Percentiles rank a stretch among this genome's conserved stretches.
phyloP scores from a whole-genome alignment of 176 grass and related monocot genomes.

The Raddia guianensis region DNA sequence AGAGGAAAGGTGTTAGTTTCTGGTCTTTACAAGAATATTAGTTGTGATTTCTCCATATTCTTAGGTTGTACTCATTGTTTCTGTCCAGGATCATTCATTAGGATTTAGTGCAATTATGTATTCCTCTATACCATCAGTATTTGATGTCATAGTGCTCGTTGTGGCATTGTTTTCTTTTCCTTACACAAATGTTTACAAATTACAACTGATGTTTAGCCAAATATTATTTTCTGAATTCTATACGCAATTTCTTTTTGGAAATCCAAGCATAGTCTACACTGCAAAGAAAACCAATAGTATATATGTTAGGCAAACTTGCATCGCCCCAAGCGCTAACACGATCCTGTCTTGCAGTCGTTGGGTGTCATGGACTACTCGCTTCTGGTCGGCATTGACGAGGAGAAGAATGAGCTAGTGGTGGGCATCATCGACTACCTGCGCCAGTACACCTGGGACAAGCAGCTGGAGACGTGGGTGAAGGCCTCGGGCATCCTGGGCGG shows the following conservation, averaged over 20 bases:
- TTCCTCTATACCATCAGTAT: background rate
- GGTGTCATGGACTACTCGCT: slow-evolving; percentile 95
- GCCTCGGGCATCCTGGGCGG: slow-evolving; percentile 86
- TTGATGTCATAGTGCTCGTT: slow-evolving; percentile 8
- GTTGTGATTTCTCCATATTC: slow-evolving; percentile 2
- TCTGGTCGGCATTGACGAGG: slow-evolving; percentile 72
- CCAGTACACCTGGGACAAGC: slow-evolving; percentile 97
- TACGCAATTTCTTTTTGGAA: background rate
- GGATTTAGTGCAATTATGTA: background rate
- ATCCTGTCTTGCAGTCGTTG: slow-evolving; percentile 50
- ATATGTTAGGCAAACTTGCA: background rate
- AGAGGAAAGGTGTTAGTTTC: slow-evolving; percentile 11
- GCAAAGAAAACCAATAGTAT: background rate
- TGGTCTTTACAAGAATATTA: background rate
- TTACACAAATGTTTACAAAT: background rate
- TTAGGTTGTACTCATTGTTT: background rate
- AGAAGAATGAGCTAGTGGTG: slow-evolving; percentile 73
- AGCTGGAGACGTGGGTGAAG: slow-evolving; percentile 96
- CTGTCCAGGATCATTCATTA: background rate
- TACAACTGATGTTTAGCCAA: background rate
- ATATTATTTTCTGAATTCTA: background rate
- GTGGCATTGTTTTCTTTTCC: background rate
- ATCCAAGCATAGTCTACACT: background rate
- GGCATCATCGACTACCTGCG: slow-evolving; percentile 94
- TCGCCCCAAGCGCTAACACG: slow-evolving; percentile 15